phyloP scores from a whole-genome alignment of 225 moss, liverwort and hornwort species.

The Takakia lepidozioides region DNA sequence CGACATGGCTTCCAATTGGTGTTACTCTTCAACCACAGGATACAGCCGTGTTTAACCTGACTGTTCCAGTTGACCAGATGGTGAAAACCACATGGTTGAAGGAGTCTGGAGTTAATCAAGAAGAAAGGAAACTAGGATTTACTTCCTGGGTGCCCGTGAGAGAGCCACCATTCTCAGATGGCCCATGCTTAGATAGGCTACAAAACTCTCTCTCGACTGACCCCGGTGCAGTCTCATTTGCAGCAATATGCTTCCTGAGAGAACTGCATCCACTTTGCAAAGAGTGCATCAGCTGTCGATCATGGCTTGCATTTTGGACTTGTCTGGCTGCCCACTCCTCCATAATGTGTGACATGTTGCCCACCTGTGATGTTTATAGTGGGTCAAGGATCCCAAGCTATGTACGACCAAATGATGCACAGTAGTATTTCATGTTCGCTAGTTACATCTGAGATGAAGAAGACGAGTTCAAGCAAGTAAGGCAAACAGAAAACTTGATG shows the following conservation, averaged over 20 bases:
- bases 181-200: not conserved
- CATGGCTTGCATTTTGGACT: slow-evolving; percentile 20
- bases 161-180: slow-evolving; percentile 10
- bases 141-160: too few relatives aligned
- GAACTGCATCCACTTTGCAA: slow-evolving; percentile 47
- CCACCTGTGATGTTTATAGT: slow-evolving; percentile 35
- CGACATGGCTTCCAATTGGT: too few relatives aligned
- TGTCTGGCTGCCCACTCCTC: slow-evolving; percentile 50
- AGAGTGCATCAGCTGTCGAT: slow-evolving; percentile 20
- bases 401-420: too few relatives aligned
- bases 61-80: too few relatives aligned
- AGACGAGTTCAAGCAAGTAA: not conserved
- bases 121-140: too few relatives aligned
- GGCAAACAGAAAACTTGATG: not conserved
- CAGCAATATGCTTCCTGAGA: slow-evolving; percentile 37
- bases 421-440: not conserved
- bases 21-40: too few relatives aligned
- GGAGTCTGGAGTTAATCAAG: too few relatives aligned
- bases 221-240: slow-evolving; percentile 12
- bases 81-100: too few relatives aligned
- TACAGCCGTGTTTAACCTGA: too few relatives aligned
- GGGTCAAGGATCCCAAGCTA: too few relatives aligned
- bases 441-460: not conserved
- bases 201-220: slow-evolving; percentile 2
- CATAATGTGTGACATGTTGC: slow-evolving; percentile 52